These are phyloP conservation scores for Ceratocystis variospora DNA, from an alignment of 2,329 filamentous ascomycete genomes.

Conservation along the genomic window DNA sequence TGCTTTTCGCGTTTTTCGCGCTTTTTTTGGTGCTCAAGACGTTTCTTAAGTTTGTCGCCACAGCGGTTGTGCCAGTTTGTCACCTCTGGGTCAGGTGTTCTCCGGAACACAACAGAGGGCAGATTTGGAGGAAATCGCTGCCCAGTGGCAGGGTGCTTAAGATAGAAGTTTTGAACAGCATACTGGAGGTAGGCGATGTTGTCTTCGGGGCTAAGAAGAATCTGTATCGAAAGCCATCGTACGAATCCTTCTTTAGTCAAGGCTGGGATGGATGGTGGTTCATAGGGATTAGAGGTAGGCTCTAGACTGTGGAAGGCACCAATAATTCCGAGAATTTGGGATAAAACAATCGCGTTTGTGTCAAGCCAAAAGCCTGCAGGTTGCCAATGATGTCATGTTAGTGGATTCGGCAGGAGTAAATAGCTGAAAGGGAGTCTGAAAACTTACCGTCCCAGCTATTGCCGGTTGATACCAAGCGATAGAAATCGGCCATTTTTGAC, in stretches of 20 bases:
- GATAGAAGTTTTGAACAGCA: constrained; percentile 62
- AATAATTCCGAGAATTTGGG: constrained; percentile 82
- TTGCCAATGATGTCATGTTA: constrained; percentile 5
- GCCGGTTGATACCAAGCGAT: constrained; percentile 48
- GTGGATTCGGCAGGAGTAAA: not conserved
- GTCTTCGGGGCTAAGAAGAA: constrained; percentile 74
- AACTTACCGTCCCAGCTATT: constrained; percentile 55
- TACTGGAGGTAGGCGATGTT: constrained; percentile 73
- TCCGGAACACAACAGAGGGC: constrained; percentile 52
- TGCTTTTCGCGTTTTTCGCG: constrained; percentile 4
- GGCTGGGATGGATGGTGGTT: constrained; percentile 64
- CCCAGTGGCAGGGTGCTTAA: constrained; percentile 62
- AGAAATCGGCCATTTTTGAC: constrained; percentile 61
- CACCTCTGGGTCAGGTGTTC: constrained; percentile 62
- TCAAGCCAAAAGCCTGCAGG: constrained; percentile 58
- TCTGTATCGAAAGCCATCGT: constrained; percentile 84
- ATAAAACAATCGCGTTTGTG: constrained; percentile 59
- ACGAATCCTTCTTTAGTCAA: constrained; percentile 75
- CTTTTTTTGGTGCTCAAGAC: constrained; percentile 9
- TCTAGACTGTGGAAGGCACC: constrained; percentile 83
- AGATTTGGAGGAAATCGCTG: constrained; percentile 49
- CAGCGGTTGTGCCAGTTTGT: constrained; percentile 75
- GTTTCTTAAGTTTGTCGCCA: constrained; percentile 47
- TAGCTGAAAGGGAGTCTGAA: constrained; percentile 9
- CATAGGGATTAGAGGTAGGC: constrained; percentile 58